Percentiles rank a stretch among this genome's conserved stretches.
Conservation (phyloP, 2,329 filamentous ascomycete species). For the Fusarium avenaceum region DNA sequence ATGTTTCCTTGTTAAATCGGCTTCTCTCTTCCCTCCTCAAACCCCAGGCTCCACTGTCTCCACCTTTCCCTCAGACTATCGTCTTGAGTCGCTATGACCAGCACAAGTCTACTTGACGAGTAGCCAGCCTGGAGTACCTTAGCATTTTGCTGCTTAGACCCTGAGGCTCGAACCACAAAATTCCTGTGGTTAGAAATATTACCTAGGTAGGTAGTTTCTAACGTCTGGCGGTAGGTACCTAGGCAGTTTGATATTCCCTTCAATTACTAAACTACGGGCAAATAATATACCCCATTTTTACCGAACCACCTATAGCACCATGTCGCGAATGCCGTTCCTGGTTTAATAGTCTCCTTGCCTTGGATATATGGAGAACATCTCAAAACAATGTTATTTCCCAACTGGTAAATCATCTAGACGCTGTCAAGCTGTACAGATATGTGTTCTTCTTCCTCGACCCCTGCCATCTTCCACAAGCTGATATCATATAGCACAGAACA, state of each 20-base stretch:
- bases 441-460: background rate
- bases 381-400: constrained; percentile 3
- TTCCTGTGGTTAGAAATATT: background rate
- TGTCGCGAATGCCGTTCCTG: constrained; percentile 12
- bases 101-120: background rate
- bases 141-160: background rate
- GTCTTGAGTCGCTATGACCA: constrained; percentile 6
- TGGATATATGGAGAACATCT: constrained; percentile 7
- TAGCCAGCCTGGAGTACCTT: background rate
- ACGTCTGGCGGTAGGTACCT: background rate
- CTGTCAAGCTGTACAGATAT: too few relatives aligned
- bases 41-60: background rate
- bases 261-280: background rate
- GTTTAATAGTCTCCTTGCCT: constrained; percentile 13
- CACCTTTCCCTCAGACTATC: background rate
- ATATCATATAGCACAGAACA: constrained; percentile 6
- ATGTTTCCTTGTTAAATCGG: constrained; percentile 3
- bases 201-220: background rate
- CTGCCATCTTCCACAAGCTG: constrained; percentile 1
- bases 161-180: background rate
- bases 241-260: background rate
- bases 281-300: constrained; percentile 3
- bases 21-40: constrained; percentile 27
- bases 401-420: constrained; percentile 36
- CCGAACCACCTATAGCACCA: background rate